Evolutionary conservation across 768 basidiomycete species (phyloP), one percentile per base, ranked within the genome.

Genomic region (Chalciporus sphaerocephalus): DNA sequence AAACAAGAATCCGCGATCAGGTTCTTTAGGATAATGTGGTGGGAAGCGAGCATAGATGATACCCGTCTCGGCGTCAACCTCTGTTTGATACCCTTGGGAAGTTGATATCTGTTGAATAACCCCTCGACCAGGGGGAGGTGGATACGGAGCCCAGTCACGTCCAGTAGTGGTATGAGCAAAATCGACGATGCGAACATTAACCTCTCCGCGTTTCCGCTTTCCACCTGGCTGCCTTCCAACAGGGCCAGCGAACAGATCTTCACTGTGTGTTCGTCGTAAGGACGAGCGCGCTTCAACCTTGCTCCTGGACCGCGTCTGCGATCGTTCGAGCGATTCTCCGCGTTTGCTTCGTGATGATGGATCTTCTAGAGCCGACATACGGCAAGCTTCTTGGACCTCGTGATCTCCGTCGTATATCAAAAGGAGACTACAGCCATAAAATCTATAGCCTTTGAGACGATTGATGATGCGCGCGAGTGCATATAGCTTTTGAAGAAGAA

Each of bases 151-250:
- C 80, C 91, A 98, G 66, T 99, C 96, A 18, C 76, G 76, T 11
- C 96, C 96, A 2, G 94, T 97, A 8, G 93, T 97, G 41, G 96
- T 97, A 61, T 97, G 95, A 11, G 95, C 96, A 69, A 99, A 99
- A 68, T 99, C 96, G 44, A 99, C 96, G 41, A 99, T 83, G 27
- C 94, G 91, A 51, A 99, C 88, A 60, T 90, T 92, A 48, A 98
- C 80, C 62, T 96, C 95, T 24, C 96, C 96, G 18, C 90, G 73
- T 61, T 84, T 87, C 47, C 83, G 80, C 42, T 79, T 79, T n/a
- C 79, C 78, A 38, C 68, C 71, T 12, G 77, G 75, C 34, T 83
- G 80, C 62, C 81, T 81, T 1, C 75, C 76, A 16, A 81, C 72
- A 20, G 87, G 79, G 6, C 85, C 85, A 15, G 78, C 64, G 36